phyloP scores from a whole-genome alignment of 257 asterid species.

The Przewalskia tangutica region DNA sequence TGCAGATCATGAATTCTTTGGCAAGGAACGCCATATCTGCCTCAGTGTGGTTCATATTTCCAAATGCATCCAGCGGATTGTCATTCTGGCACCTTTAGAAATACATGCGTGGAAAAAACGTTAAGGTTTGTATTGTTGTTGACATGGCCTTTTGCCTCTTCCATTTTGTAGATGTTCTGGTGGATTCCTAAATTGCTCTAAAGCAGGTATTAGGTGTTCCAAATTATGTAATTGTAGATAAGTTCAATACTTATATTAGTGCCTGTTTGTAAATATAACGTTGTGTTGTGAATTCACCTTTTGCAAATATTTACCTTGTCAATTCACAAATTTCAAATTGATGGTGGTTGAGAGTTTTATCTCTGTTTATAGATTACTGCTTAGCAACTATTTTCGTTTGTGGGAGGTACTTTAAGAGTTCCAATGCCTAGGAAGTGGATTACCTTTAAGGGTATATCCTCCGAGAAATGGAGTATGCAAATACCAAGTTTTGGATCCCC shows the following conservation, averaged over 20 bases:
- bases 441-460: not conserved
- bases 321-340: not conserved
- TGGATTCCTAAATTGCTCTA: not conserved
- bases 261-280: not conserved
- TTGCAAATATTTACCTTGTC: not conserved
- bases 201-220: not conserved
- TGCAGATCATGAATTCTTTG: slow-evolving; percentile 9
- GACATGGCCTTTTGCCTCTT: not conserved
- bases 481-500: not conserved
- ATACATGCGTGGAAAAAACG: not conserved
- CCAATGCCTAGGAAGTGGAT: not conserved
- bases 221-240: not conserved
- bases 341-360: not conserved
- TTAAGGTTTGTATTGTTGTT: not conserved
- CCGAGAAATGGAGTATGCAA: not conserved
- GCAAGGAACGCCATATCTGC: not conserved
- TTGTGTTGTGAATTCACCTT: not conserved
- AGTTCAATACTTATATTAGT: not conserved
- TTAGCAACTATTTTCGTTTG: not conserved
- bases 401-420: not conserved
- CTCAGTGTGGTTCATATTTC: not conserved
- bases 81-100: not conserved
- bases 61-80: not conserved
- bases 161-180: not conserved
- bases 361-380: not conserved